A percentile compares a stretch with the other conserved stretches of the same genome.
phyloP scores from a whole-genome alignment of 2,329 filamentous ascomycete genomes.

The Ophiocordyceps camponoti-floridani region DNA sequence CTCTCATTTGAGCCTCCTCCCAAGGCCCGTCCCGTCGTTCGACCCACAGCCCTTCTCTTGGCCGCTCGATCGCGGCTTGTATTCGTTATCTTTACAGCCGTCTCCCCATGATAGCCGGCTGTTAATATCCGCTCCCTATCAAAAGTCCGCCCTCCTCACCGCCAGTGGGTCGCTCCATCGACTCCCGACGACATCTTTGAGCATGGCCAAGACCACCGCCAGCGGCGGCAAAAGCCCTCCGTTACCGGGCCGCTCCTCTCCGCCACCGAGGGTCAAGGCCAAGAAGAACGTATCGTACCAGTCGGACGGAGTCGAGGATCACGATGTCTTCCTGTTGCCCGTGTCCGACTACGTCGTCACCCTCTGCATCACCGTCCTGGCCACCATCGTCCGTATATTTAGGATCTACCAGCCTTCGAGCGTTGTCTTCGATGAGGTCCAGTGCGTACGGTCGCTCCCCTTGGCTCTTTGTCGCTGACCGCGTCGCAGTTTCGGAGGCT shows the following conservation, averaged over 20 bases:
- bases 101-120: not conserved
- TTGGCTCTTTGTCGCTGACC: conserved; percentile 3
- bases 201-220: conserved; percentile 17
- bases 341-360: conserved; percentile 68
- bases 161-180: not conserved
- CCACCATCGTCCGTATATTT: conserved; percentile 70
- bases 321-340: conserved; percentile 82
- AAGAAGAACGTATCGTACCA: conserved; percentile 40
- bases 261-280: conserved; percentile 15
- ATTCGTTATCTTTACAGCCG: not conserved
- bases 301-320: conserved; percentile 66
- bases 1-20: not conserved
- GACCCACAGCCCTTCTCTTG: not conserved
- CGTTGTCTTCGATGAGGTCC: conserved; percentile 97
- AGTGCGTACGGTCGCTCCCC: conserved; percentile 43
- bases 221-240: conserved; percentile 18
- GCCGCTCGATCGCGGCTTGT: not conserved
- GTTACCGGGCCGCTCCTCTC: conserved; percentile 6
- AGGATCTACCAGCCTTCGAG: conserved; percentile 91
- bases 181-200: conserved; percentile 1
- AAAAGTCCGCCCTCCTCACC: not conserved
- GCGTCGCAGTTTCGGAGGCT: conserved; percentile 69
- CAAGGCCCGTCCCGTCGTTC: not conserved
- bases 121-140: not conserved
- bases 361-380: conserved; percentile 53